phyloP scores from a whole-genome alignment of 805 yeast species.

The Barnettozyma wickerhamii region DNA sequence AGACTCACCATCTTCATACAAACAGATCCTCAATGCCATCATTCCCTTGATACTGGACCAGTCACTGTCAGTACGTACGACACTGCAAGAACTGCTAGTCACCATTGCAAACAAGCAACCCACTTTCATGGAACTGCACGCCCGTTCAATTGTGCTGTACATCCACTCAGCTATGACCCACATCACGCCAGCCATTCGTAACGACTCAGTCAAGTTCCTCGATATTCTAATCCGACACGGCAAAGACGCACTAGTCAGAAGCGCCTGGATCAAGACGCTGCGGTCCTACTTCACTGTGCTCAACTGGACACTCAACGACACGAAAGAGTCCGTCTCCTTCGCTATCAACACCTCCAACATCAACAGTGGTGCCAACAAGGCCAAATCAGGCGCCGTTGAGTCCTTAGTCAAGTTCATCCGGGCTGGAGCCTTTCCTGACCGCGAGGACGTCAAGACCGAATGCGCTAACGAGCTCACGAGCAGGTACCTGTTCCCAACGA shows the following conservation, averaged over 20 bases:
- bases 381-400: conserved; percentile 31
- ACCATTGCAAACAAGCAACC: conserved; percentile 46
- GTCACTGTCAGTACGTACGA: conserved; percentile 58
- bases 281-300: conserved; percentile 63
- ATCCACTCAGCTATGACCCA: conserved; percentile 93
- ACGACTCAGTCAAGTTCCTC: conserved; percentile 68
- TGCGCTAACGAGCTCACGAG: conserved; percentile 35
- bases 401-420: conserved; percentile 39
- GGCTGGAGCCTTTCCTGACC: conserved; percentile 32
- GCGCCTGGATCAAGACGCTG: conserved; percentile 67
- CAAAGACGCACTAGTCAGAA: conserved; percentile 50
- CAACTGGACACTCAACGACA: conserved; percentile 59
- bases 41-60: conserved; percentile 59
- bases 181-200: conserved; percentile 68
- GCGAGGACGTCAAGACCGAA: conserved; percentile 28
- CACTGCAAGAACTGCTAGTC: conserved; percentile 43
- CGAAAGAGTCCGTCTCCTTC: conserved; percentile 26
- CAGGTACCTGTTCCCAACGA: conserved; percentile 49
- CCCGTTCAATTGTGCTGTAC: conserved; percentile 60
- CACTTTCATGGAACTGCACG: conserved; percentile 56
- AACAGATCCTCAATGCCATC: conserved; percentile 51
- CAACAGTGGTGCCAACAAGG: conserved; percentile 14
- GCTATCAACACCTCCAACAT: conserved; percentile 29
- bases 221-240: conserved; percentile 52
- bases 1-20: conserved; percentile 47